Conservation (phyloP, 305 asterid genomes). For the Rubia tinctorum region DNA sequence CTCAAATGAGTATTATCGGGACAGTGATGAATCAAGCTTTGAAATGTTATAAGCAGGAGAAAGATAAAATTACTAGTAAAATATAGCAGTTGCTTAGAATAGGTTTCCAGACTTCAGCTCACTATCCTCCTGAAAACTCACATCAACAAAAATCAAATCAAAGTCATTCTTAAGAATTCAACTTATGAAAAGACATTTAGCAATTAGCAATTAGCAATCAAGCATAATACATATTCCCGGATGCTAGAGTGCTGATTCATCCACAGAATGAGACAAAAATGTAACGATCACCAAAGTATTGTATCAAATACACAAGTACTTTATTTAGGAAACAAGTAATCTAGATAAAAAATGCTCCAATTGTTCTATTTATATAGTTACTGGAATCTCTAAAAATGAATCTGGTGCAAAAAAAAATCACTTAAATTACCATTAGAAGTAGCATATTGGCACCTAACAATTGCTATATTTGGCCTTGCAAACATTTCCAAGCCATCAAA, state of each 20-base stretch:
- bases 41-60: not conserved
- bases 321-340: no score
- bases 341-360: not conserved
- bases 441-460: no score
- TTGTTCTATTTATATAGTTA: not conserved
- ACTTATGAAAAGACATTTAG: not conserved
- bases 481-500: no score
- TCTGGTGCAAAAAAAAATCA: conserved; percentile 2
- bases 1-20: not conserved
- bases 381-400: not conserved
- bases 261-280: not conserved
- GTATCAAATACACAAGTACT: not conserved
- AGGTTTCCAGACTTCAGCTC: not conserved
- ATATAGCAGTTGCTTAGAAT: not conserved
- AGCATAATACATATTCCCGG: not conserved
- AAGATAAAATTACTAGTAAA: not conserved
- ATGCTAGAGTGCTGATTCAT: no score
- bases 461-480: no score
- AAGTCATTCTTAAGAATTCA: not conserved
- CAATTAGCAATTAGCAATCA: not conserved
- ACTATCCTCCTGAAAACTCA: conserved; percentile 1
- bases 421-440: conserved; percentile 27
- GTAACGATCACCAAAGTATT: not conserved
- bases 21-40: not conserved
- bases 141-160: not conserved